Evolutionary conservation across 805 yeast genomes (phyloP), one percentile per base, ranked within the genome.

Genomic region (Kluyveromyces aestuarii): DNA sequence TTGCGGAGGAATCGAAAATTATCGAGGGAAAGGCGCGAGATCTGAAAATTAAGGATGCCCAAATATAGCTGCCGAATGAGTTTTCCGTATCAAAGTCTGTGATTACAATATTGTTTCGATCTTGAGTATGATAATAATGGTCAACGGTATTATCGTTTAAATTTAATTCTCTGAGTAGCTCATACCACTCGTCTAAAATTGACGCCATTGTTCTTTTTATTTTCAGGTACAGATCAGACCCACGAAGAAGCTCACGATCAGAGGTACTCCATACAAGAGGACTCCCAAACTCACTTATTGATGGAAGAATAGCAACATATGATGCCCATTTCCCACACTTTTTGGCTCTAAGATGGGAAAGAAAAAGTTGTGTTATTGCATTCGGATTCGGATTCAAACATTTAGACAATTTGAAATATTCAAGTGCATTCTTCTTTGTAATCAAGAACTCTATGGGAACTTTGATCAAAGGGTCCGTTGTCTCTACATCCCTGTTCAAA

Each of bases 21-120:
- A 86, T 64, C 45, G 77, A 74, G 1, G 96, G 96, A 60, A 90
- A 90, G 0, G 93, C 84, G 53, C 97, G 74, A 1, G 96, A 82
- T 10, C 81, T 74, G 53, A 86, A 74, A 13, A 87, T 83, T 42
- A 77, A 71, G 40, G 76, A 68, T 0, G 95, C 80, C 96, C 96
- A 90, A 6, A 84, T 59, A 60, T 82, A 89, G 6, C 80, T 81
- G 0, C 79, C 70, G 56, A 85, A 84, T 49, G 80, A 71, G 21
- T 52, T 50, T 40, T 66, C 66, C 39, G 56, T 48, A 39, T 66
- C 58, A 2, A 52, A 50, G 5, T 58, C 56, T 38, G 58, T 55
- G 8, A 61, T 60, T 16, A 46, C 48, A 36, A 46, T 40, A 18
- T 45, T 36, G 30, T 48, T 39, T 33, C 38, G 25, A 13, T 42